Evolutionary conservation across 192 early-diverging fungal species (phyloP), one percentile per base, ranked within the genome.

Genomic region (Pilobolus umbonatus): DNA sequence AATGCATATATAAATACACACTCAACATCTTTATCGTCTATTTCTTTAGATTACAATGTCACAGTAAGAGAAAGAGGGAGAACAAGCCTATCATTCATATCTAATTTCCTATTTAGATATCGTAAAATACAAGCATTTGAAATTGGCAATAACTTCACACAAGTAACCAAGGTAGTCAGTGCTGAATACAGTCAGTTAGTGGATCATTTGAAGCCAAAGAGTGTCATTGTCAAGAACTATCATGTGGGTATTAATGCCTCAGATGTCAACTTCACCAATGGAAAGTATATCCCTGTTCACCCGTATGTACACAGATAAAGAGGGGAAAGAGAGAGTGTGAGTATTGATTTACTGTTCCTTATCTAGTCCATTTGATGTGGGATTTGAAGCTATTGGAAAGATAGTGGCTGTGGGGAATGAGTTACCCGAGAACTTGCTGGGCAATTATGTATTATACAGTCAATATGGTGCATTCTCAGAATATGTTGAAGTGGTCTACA

Each of bases 251-350:
- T 84, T 60, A 84, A 84, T 59, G 82, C 82, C 8, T 65, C 60
- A 17, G 82, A 84, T 61, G 76, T 78, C 45, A 81, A 78, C 45
- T 84, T 60, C 55, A 79, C 79, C 22, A 75, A 77, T 5, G 82
- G 75, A 2, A 65, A 76, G 38, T 84, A 84, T 55, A 68, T 72
- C 52, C 71, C 76, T 21, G 62, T 71, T 28, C 65, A 76, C 36
- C 80, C 80, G 78, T 79, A 59, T 54, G 77, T 61, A 1, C n/a
- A n/a, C n/a, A n/a, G n/a, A n/a, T n/a, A n/a, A n/a, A n/a, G n/a
- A 0, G 4, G 15, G 30, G 2, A 14, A 17, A 46, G n/a, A 14
- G 21, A 38, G 12, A 38, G 12, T 9, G n/a, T n/a, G n/a, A n/a
- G n/a, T n/a, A n/a, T n/a, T n/a, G n/a, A n/a, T n/a, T 25, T 30